A percentile compares a stretch with the other conserved stretches of the same genome.
Evolutionary conservation across 805 yeast species (phyloP).

Genomic region (Barnettozyma californica): DNA sequence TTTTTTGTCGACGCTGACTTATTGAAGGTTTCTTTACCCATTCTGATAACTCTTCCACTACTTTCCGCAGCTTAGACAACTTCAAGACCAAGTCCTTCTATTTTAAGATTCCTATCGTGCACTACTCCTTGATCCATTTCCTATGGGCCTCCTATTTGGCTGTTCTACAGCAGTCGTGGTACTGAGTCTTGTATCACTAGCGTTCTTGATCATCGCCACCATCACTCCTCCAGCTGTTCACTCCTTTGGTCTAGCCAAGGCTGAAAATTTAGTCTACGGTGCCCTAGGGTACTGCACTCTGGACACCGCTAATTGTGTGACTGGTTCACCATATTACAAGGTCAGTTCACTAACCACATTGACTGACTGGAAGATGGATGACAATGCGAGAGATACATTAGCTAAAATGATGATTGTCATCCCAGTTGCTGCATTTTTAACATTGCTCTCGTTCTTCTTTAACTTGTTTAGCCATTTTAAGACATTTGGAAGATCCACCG

Average conservation of each 20-base stretch:
- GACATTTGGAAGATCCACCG: constrained; percentile 21
- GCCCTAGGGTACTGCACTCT: constrained; percentile 58
- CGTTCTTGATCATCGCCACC: constrained; percentile 54
- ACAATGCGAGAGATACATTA: constrained; percentile 42
- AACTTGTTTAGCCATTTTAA: constrained; percentile 30
- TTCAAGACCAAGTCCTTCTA: not conserved
- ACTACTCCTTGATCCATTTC: not conserved
- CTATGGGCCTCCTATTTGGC: constrained; percentile 32
- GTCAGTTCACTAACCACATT: constrained; percentile 28
- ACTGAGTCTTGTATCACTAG: constrained; percentile 49
- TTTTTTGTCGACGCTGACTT: not conserved
- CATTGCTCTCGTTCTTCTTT: constrained; percentile 39
- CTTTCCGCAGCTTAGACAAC: not conserved
- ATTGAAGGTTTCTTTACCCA: not conserved
- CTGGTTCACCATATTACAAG: constrained; percentile 38
- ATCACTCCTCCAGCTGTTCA: constrained; percentile 56
- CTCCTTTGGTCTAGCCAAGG: constrained; percentile 44
- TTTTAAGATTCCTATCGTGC: not conserved
- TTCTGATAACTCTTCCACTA: not conserved
- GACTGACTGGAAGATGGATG: constrained; percentile 45
- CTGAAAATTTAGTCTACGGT: constrained; percentile 48
- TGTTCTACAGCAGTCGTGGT: constrained; percentile 37
- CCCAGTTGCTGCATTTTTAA: constrained; percentile 65
- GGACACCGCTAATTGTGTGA: constrained; percentile 32
- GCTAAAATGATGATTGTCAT: constrained; percentile 51